Evolutionary conservation across 1,284 basidiomycete genomes (phyloP), one percentile per base, ranked within the genome.

Genomic region (Heterobasidion irregulare): DNA sequence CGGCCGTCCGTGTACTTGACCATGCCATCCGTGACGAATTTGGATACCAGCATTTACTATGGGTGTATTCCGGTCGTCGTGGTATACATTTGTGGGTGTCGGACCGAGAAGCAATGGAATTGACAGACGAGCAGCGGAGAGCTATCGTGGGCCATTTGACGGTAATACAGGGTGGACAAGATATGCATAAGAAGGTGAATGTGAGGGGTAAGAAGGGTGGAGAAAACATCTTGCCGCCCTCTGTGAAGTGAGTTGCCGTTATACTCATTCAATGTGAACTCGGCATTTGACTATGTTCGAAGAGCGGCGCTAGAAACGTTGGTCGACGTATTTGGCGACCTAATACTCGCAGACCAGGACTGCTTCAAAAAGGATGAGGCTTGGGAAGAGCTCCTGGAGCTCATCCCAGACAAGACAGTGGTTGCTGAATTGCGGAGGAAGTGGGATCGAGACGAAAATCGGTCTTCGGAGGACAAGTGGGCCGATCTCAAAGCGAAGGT

Each of bases 61-160:
- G 97, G 97, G 95, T 99, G 26, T 99, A 98, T 71, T 99, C 97
- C 13, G 96, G 96, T 59, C 88, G 96, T 47, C 89, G 96, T 72
- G 96, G 97, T 62, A 99, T 99, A 64, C 96, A 99, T 76, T 82
- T 94, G 68, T 99, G 96, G 96, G 86, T 99, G 58, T 95, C 92
- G 6, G 96, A 99, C 69, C 75, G 79, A 52, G 83, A 89, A 55
- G 97, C 97, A 0, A 79, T 97, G 74, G 84, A 82, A 57, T 75
- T 99, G 53, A 94, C 90, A 4, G 97, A 99, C 66, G 93, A 97
- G 60, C 88, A 96, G 68, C 77, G 97, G 44, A 86, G 83, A 64
- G 83, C 93, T 0, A 75, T 99, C 47, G 92, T 98, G 15, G 84
- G 79, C 16, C 98, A 89, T 74, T 71, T 98, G 62, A 92, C 94